Evolutionary conservation across 2,329 filamentous ascomycete genomes (phyloP).

Genomic region (Moelleriella libera): DNA sequence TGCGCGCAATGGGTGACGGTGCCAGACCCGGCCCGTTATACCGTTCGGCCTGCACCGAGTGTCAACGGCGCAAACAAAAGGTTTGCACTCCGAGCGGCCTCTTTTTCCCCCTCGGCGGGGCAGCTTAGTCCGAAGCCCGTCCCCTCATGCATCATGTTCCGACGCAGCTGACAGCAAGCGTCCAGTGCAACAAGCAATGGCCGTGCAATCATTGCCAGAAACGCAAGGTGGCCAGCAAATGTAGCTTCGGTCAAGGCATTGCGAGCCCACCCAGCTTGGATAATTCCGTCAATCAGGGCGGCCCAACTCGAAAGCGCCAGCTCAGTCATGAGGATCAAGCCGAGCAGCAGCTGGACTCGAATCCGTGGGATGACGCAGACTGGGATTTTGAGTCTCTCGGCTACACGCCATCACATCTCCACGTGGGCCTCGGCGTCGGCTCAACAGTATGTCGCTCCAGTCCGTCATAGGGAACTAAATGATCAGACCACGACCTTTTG

Average conservation of each 20-base stretch:
- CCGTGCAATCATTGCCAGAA: conserved; percentile 25
- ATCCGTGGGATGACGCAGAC: conserved; percentile 11
- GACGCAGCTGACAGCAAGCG: too few relatives aligned
- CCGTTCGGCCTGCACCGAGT: conserved; percentile 28
- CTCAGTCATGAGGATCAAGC: conserved; percentile 7
- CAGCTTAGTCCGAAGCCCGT: neutral
- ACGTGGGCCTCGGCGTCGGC: conserved; percentile 10
- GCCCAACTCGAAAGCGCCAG: conserved; percentile 10
- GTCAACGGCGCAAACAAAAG: conserved; percentile 24
- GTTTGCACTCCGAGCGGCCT: conserved; percentile 7
- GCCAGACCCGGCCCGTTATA: conserved; percentile 5
- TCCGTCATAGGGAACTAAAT: neutral
- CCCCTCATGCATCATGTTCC: neutral
- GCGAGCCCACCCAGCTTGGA: conserved; percentile 8
- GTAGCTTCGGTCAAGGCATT: conserved; percentile 14
- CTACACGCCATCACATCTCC: conserved; percentile 18
- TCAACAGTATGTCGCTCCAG: neutral
- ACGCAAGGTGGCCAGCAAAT: conserved; percentile 22
- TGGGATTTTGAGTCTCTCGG: conserved; percentile 19
- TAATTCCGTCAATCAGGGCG: conserved; percentile 8
- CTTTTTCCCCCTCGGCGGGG: neutral
- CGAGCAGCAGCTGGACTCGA: conserved; percentile 8
- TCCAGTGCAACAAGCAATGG: conserved; percentile 24
- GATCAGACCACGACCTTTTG: too few relatives aligned
- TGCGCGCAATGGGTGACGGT: conserved; percentile 5